Conservation (phyloP, 805 yeast species). For the Clavispora carvajalis region DNA sequence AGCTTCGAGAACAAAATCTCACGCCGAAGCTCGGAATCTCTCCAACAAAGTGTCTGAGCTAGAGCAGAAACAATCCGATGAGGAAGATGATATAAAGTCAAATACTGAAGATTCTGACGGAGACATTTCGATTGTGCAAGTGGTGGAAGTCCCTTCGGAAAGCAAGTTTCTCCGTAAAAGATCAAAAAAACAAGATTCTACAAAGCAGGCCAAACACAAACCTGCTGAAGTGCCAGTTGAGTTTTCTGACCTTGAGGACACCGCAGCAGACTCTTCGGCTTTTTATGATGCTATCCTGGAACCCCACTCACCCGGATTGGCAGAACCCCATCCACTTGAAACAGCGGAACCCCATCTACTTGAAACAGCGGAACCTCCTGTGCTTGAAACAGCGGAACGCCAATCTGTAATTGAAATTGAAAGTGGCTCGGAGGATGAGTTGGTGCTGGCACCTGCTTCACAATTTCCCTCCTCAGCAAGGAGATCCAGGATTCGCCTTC, state of each 20-base stretch:
- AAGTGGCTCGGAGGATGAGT: conserved; percentile 1
- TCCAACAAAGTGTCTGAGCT: too few relatives aligned
- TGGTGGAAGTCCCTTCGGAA: conserved; percentile 2
- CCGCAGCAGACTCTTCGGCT: too few relatives aligned
- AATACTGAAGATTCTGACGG: too few relatives aligned
- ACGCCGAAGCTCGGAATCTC: too few relatives aligned
- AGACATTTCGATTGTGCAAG: conserved; percentile 5
- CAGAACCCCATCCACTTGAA: too few relatives aligned
- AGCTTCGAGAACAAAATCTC: too few relatives aligned
- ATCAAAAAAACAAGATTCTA: neutral
- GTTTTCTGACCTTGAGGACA: too few relatives aligned
- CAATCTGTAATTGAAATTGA: neutral
- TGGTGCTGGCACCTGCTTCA: neutral
- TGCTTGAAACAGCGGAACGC: too few relatives aligned
- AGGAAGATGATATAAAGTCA: neutral
- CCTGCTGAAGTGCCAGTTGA: neutral
- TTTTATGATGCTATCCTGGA: too few relatives aligned
- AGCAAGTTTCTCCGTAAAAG: conserved; percentile 3
- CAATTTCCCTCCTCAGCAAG: neutral
- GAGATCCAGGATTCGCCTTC: conserved; percentile 20
- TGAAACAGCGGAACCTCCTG: too few relatives aligned
- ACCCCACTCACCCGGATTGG: too few relatives aligned
- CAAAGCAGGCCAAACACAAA: neutral
- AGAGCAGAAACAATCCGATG: neutral
- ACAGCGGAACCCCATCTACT: too few relatives aligned